These are phyloP conservation scores for Pichia membranifaciens DNA, from an alignment of 805 yeast genomes.

Conservation along the genomic window DNA sequence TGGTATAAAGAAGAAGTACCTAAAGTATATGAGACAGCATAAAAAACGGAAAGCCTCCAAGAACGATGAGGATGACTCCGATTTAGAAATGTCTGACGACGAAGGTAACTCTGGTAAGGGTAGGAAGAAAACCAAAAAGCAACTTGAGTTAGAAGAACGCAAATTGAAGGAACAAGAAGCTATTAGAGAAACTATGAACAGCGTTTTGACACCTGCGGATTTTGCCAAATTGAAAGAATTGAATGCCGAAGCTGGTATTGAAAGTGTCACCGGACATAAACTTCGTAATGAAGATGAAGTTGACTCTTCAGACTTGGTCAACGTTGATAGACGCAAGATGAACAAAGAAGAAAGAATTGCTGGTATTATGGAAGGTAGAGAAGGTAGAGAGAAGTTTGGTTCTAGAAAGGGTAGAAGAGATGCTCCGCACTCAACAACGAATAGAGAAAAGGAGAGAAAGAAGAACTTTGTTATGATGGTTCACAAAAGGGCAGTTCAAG, in stretches of 20 bases:
- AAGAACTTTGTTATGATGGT: constrained; percentile 99
- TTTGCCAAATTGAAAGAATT: constrained; percentile 92
- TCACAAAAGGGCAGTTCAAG: constrained; percentile 90
- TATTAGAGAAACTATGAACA: constrained; percentile 46
- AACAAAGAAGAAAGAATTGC: constrained; percentile 87
- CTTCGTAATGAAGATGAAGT: constrained; percentile 74
- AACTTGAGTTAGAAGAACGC: constrained; percentile 21
- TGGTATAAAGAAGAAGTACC: constrained; percentile 31
- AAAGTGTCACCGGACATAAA: constrained; percentile 60
- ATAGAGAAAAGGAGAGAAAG: constrained; percentile 93
- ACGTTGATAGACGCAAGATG: constrained; percentile 77
- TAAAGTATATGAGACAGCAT: constrained; percentile 29
- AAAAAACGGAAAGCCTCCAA: constrained; percentile 26
- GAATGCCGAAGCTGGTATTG: constrained; percentile 77
- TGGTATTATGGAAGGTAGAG: constrained; percentile 82
- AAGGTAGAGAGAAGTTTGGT: constrained; percentile 86
- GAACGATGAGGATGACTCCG: constrained; percentile 36
- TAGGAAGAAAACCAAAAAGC: constrained; percentile 32
- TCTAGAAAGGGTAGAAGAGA: constrained; percentile 77
- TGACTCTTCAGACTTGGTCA: constrained; percentile 71
- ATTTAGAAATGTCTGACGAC: constrained; percentile 46
- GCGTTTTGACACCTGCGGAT: constrained; percentile 92
- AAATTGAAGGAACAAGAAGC: constrained; percentile 38
- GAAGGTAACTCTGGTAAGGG: constrained; percentile 32
- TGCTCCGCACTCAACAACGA: constrained; percentile 84